phyloP scores from a whole-genome alignment of 2,329 filamentous ascomycete genomes.

The Cordyceps cicadae region DNA sequence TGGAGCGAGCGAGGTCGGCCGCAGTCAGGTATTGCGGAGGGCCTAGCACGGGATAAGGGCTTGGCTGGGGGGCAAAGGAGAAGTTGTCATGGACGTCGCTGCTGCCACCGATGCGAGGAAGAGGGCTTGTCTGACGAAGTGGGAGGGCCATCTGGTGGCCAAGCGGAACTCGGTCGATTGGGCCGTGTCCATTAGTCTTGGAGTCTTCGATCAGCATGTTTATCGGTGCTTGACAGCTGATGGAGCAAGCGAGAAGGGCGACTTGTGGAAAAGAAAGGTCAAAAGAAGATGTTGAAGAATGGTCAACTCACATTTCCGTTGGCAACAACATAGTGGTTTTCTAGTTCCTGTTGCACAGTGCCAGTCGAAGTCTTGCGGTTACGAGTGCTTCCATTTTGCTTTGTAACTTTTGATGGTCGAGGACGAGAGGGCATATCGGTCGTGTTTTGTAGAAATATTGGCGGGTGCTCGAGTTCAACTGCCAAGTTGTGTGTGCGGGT shows the following conservation, averaged over 20 bases:
- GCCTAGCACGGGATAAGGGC: background rate
- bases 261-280: background rate
- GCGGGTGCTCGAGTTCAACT: conserved; percentile 3
- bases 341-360: conserved; percentile 24
- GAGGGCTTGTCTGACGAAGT: background rate
- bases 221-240: background rate
- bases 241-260: background rate
- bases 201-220: background rate
- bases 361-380: conserved; percentile 16
- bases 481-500: conserved; percentile 9
- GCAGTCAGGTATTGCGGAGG: conserved; percentile 25
- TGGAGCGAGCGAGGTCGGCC: conserved; percentile 37
- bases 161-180: background rate
- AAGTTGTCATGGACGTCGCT: background rate
- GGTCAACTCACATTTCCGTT: background rate
- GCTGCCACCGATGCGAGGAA: background rate
- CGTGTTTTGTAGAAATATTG: background rate
- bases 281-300: background rate
- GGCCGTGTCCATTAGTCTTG: conserved; percentile 14
- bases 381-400: conserved; percentile 4
- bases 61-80: background rate
- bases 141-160: background rate
- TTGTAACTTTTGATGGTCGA: background rate
- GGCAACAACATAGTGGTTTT: conserved; percentile 18
- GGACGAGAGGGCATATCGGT: conserved; percentile 1